phyloP scores from a whole-genome alignment of 495 filamentous ascomycete species.

The Trypethelium eluteriae region DNA sequence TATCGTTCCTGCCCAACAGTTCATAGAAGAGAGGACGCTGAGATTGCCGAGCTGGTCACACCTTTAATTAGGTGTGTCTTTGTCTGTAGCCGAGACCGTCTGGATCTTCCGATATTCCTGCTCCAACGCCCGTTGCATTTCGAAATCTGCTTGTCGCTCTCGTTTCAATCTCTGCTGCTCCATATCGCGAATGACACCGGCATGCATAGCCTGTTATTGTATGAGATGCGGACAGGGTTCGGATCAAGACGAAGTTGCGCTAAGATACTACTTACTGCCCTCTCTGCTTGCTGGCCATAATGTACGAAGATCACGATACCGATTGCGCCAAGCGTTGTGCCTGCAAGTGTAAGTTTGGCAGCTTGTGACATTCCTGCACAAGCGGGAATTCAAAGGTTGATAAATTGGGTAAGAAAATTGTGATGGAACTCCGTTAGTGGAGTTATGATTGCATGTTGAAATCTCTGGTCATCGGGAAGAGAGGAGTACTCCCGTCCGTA shows the following conservation, averaged over 20 bases:
- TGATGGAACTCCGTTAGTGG: no score
- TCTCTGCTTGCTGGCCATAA: slow-evolving; percentile 75
- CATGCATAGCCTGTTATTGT: slow-evolving; percentile 75
- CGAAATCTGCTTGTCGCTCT: slow-evolving; percentile 79
- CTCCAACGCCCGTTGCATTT: slow-evolving; percentile 78
- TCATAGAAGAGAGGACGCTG: no score
- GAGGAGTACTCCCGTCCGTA: no score
- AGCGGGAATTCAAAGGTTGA: neutral
- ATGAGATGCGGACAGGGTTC: slow-evolving; percentile 17
- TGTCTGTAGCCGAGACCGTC: slow-evolving; percentile 44
- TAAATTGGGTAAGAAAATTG: no score
- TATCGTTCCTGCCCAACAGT: no score
- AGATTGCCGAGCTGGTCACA: no score
- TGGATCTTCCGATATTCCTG: slow-evolving; percentile 87
- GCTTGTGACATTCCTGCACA: slow-evolving; percentile 66
- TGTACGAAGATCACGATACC: slow-evolving; percentile 82
- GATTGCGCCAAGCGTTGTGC: slow-evolving; percentile 66
- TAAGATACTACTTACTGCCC: slow-evolving; percentile 53
- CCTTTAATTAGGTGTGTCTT: neutral
- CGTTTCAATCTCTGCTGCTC: slow-evolving; percentile 85
- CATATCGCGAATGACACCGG: slow-evolving; percentile 87
- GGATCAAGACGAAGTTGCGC: slow-evolving; percentile 7
- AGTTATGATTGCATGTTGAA: no score
- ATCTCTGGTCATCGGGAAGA: no score
- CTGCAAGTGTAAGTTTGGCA: slow-evolving; percentile 74